Percentiles rank a stretch among this genome's conserved stretches.
phyloP scores from a whole-genome alignment of 768 basidiomycete genomes.

The Panus rudis region DNA sequence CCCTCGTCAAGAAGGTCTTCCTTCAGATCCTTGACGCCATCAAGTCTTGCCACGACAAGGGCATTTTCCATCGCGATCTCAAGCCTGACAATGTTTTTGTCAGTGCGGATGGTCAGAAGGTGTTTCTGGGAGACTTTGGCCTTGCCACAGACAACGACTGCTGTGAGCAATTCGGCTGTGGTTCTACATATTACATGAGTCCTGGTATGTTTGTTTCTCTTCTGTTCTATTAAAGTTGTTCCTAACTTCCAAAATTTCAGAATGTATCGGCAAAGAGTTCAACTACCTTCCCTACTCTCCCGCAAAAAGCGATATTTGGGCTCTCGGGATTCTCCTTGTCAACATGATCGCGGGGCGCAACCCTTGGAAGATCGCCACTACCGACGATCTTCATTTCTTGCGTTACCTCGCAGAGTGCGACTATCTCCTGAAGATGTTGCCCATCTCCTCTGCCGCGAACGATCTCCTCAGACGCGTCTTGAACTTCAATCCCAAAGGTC shows the following conservation, averaged over 20 bases:
- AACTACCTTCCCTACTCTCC: slow-evolving; percentile 21
- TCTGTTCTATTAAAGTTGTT: background rate
- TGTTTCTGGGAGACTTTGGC: slow-evolving; percentile 42
- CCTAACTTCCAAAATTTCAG: slow-evolving; percentile 6
- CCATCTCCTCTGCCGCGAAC: slow-evolving; percentile 41
- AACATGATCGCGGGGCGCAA: slow-evolving; percentile 46
- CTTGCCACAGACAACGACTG: slow-evolving; percentile 16
- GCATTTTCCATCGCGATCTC: slow-evolving; percentile 51
- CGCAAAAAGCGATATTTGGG: slow-evolving; percentile 32
- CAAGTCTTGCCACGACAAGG: slow-evolving; percentile 40
- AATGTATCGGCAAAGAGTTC: slow-evolving; percentile 18
- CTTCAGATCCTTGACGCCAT: slow-evolving; percentile 50
- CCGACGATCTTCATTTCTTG: slow-evolving; percentile 38
- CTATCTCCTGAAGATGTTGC: slow-evolving; percentile 39
- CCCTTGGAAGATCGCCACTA: slow-evolving; percentile 46
- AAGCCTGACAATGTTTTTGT: slow-evolving; percentile 49
- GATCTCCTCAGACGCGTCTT: slow-evolving; percentile 51
- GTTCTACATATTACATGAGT: slow-evolving; percentile 20
- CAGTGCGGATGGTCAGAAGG: slow-evolving; percentile 29
- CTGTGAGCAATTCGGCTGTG: slow-evolving; percentile 16
- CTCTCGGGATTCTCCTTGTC: slow-evolving; percentile 43
- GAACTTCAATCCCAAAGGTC: slow-evolving; percentile 49
- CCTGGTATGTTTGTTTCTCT: slow-evolving; percentile 16
- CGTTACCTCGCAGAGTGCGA: slow-evolving; percentile 38
- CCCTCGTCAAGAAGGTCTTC: slow-evolving; percentile 41